Evolutionary conservation across 202 grass and related monocot species (phyloP).

Genomic region (Panicum hallii): DNA sequence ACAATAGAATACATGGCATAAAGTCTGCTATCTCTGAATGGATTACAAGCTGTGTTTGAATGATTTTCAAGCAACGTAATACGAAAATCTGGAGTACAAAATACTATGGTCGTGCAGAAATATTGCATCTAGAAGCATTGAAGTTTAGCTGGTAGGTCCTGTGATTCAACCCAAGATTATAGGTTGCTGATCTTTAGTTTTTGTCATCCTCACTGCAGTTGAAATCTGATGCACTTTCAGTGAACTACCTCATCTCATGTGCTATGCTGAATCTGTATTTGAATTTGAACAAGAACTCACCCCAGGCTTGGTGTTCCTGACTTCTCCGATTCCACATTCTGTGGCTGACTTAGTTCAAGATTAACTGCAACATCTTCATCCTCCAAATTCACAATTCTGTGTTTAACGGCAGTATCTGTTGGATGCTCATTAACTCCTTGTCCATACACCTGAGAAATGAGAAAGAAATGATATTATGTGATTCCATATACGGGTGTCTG

Average conservation of each 20-base stretch:
- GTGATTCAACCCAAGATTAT: background rate
- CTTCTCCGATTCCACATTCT: slow-evolving; percentile 14
- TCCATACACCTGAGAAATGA: slow-evolving; percentile 44
- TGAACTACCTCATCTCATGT: background rate
- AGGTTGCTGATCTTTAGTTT: background rate
- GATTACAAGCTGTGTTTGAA: background rate
- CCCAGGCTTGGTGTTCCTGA: slow-evolving; percentile 42
- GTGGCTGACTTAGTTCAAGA: slow-evolving; percentile 49
- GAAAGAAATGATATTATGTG: slow-evolving; percentile 29
- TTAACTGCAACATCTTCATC: slow-evolving; percentile 43
- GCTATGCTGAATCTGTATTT: slow-evolving; percentile 5
- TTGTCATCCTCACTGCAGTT: slow-evolving; percentile 24
- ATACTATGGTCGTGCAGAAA: background rate
- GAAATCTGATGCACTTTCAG: slow-evolving; percentile 40
- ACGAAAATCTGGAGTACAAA: slow-evolving; percentile 9
- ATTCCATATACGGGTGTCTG: slow-evolving; percentile 5
- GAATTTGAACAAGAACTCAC: slow-evolving; percentile 47
- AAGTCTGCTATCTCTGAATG: background rate
- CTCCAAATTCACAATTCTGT: slow-evolving; percentile 46
- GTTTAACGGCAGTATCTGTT: slow-evolving; percentile 37
- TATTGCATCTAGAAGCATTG: background rate
- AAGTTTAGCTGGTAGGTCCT: background rate
- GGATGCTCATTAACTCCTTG: slow-evolving; percentile 43
- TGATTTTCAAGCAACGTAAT: background rate
- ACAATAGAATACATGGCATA: background rate